These are phyloP conservation scores for Talaromyces sp. DNA, from an alignment of 2,329 filamentous ascomycete genomes.

Conservation along the genomic window DNA sequence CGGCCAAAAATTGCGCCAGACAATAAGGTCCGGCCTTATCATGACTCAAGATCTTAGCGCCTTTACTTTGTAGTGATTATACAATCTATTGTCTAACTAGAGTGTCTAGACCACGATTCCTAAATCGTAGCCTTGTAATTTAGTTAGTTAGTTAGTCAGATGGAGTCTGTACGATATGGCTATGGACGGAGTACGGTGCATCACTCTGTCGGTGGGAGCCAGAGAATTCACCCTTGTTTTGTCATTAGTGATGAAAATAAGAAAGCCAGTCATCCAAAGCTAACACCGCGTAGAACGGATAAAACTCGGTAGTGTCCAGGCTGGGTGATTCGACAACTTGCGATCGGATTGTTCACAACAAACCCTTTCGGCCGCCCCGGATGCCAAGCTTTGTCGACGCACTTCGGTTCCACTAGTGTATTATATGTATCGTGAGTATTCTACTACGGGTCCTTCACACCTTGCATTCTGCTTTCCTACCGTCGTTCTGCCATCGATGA, in stretches of 20 bases:
- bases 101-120: no score
- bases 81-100: neutral
- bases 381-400: slow-evolving; percentile 6
- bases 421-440: neutral
- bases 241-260: neutral
- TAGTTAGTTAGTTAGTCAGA: no score
- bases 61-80: neutral
- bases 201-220: neutral
- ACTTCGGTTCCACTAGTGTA: slow-evolving; percentile 8
- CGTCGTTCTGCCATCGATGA: neutral
- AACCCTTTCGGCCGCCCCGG: slow-evolving; percentile 13
- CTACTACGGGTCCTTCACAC: neutral
- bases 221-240: neutral
- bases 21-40: neutral
- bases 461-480: neutral
- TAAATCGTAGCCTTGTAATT: no score
- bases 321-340: neutral
- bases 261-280: neutral
- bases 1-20: neutral
- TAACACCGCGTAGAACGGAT: neutral
- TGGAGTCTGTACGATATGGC: no score
- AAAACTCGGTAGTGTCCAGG: neutral
- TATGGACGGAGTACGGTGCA: neutral
- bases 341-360: neutral
- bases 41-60: neutral